Evolutionary conservation across 495 filamentous ascomycete genomes (phyloP).

Genomic region (Aspergillus kassunensis): DNA sequence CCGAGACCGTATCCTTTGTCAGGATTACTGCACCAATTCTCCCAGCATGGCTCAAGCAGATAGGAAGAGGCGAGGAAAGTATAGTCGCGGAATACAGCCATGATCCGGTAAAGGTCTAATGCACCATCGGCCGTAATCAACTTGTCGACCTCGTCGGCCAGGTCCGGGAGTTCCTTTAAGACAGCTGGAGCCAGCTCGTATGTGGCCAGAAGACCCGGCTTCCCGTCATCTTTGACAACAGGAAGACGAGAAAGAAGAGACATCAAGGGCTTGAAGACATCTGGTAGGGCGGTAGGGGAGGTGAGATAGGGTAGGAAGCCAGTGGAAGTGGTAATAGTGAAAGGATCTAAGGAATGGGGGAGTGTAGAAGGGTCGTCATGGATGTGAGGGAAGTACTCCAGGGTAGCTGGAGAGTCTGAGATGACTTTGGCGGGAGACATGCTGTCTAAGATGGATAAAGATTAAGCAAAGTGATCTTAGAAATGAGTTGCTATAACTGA

Average conservation of each 20-base stretch:
- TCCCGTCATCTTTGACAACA: constrained; percentile 62
- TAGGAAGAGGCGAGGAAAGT: constrained; percentile 85
- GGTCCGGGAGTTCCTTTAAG: constrained; percentile 62
- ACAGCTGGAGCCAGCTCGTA: constrained; percentile 68
- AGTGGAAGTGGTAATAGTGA: constrained; percentile 80
- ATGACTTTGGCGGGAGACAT: constrained; percentile 17
- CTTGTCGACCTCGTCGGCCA: constrained; percentile 66
- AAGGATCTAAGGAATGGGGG: constrained; percentile 56
- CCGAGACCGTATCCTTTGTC: constrained; percentile 72
- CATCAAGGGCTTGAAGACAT: constrained; percentile 65
- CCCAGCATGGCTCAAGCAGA: constrained; percentile 90
- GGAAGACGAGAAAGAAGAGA: constrained; percentile 71
- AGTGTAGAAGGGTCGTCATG: constrained; percentile 56
- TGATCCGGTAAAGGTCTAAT: constrained; percentile 67
- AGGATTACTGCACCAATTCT: constrained; percentile 55
- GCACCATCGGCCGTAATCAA: constrained; percentile 46
- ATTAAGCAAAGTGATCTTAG: not conserved
- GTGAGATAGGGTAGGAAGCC: constrained; percentile 60
- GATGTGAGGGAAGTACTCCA: constrained; percentile 54
- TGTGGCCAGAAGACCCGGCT: constrained; percentile 70
- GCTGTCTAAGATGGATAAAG: not conserved
- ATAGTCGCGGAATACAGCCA: constrained; percentile 85
- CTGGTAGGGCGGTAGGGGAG: constrained; percentile 45
- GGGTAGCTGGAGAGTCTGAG: constrained; percentile 33
- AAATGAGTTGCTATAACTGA: not conserved